A percentile compares a stretch with the other conserved stretches of the same genome.
Conservation (phyloP, 129 eudicot species). For the Scalesia atractyloides region DNA sequence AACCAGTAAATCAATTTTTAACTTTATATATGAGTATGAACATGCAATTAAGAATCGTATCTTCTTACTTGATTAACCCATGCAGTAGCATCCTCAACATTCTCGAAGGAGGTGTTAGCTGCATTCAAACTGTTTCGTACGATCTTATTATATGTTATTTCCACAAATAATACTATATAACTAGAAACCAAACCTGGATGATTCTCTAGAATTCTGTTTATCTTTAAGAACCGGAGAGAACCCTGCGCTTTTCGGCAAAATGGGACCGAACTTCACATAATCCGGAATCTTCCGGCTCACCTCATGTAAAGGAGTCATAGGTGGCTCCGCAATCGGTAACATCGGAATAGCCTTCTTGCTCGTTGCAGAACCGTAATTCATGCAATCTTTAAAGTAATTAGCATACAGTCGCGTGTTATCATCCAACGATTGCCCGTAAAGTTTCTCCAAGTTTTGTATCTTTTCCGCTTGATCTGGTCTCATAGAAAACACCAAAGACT, state of each 20-base stretch:
- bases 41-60: conserved; percentile 4
- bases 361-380: conserved; percentile 51
- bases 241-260: conserved; percentile 83
- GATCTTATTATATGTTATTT: conserved; percentile 2
- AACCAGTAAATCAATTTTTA: conserved; percentile 14
- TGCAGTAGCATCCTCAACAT: conserved; percentile 48
- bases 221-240: conserved; percentile 56
- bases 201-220: conserved; percentile 42
- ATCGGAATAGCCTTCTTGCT: conserved; percentile 57
- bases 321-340: conserved; percentile 83
- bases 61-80: conserved; percentile 59
- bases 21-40: background rate
- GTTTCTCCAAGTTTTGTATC: conserved; percentile 61
- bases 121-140: conserved; percentile 47
- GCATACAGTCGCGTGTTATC: conserved; percentile 73
- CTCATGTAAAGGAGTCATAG: conserved; percentile 83
- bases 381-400: conserved; percentile 67
- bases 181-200: conserved; percentile 54
- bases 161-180: background rate
- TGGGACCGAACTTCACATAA: conserved; percentile 77
- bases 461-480: conserved; percentile 87
- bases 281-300: conserved; percentile 71
- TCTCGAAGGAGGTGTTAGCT: conserved; percentile 34
- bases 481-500: conserved; percentile 67
- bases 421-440: conserved; percentile 71